These are phyloP conservation scores for Termitomyces sp. DNA, from an alignment of 768 basidiomycete species.

Conservation along the genomic window DNA sequence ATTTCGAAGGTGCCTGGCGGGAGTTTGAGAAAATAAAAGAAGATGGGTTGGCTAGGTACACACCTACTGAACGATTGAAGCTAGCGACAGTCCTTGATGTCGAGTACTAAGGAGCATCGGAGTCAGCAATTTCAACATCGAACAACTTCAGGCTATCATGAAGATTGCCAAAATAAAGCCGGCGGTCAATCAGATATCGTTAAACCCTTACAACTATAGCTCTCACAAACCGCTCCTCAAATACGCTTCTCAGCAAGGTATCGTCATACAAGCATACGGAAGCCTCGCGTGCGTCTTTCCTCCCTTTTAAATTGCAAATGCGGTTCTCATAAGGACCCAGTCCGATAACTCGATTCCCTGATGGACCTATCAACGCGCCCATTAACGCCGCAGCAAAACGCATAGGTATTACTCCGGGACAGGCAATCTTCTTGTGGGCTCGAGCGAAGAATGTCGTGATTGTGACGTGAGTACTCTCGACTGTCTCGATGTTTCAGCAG, in stretches of 20 bases:
- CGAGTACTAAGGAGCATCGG: slow-evolving; percentile 27
- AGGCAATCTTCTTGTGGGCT: slow-evolving; percentile 68
- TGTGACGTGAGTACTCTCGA: slow-evolving; percentile 47
- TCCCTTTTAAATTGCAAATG: neutral
- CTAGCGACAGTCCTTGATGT: neutral
- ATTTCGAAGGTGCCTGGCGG: slow-evolving; percentile 41
- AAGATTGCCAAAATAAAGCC: slow-evolving; percentile 50
- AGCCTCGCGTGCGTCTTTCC: slow-evolving; percentile 35
- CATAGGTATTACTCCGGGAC: slow-evolving; percentile 50
- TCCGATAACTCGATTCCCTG: slow-evolving; percentile 53
- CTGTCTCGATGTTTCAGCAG: neutral
- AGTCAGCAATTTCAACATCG: slow-evolving; percentile 60
- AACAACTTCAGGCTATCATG: slow-evolving; percentile 45
- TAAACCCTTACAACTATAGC: slow-evolving; percentile 56
- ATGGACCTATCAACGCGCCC: slow-evolving; percentile 59
- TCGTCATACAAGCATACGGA: slow-evolving; percentile 53
- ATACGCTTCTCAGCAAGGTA: slow-evolving; percentile 40
- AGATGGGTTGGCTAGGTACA: slow-evolving; percentile 36
- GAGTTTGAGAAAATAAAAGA: slow-evolving; percentile 51
- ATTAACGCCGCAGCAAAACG: slow-evolving; percentile 47
- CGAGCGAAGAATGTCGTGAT: slow-evolving; percentile 60
- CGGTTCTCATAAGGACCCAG: slow-evolving; percentile 14
- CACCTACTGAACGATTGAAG: neutral
- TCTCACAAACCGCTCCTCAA: slow-evolving; percentile 41
- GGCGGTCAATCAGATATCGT: slow-evolving; percentile 60